Percentiles rank a stretch among this genome's conserved stretches.
phyloP scores from a whole-genome alignment of 1,284 basidiomycete genomes.

The Trametes versicolor region DNA sequence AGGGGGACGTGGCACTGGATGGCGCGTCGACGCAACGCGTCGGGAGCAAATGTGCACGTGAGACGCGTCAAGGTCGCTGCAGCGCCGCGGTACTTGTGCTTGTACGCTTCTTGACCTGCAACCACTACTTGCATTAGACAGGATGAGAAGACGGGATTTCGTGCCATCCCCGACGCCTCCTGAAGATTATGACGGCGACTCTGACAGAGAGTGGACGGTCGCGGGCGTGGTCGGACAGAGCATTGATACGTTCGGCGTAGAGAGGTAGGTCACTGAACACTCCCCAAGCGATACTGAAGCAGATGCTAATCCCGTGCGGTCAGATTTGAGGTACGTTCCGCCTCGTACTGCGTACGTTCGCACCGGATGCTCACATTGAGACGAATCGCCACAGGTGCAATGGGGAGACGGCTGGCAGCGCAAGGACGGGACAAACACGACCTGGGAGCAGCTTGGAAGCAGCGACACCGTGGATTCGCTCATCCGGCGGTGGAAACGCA shows the following conservation, averaged over 20 bases:
- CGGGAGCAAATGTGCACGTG: slow-evolving; percentile 1
- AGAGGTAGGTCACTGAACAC: slow-evolving; percentile 38
- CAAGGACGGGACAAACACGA: slow-evolving; percentile 51
- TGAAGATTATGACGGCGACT: slow-evolving; percentile 47
- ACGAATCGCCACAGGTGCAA: slow-evolving; percentile 43
- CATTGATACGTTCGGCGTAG: slow-evolving; percentile 44
- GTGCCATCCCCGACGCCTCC: slow-evolving; percentile 41
- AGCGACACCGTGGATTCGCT: slow-evolving; percentile 32
- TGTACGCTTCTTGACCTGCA: background rate
- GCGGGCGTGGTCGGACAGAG: slow-evolving; percentile 51
- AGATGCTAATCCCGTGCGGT: background rate
- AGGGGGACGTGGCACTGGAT: background rate
- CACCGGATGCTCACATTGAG: background rate
- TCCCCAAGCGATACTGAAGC: background rate
- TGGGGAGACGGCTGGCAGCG: slow-evolving; percentile 51
- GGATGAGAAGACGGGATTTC: background rate
- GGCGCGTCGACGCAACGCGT: slow-evolving; percentile 11
- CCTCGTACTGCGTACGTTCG: background rate
- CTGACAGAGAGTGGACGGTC: slow-evolving; percentile 50
- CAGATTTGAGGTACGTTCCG: slow-evolving; percentile 32
- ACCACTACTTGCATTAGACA: background rate
- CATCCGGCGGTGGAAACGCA: slow-evolving; percentile 44
- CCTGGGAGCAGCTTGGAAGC: slow-evolving; percentile 46
- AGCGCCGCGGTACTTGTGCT: background rate
- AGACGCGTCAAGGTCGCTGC: slow-evolving; percentile 2